Evolutionary conservation across 106 monocot species (phyloP), one percentile per base, ranked within the genome.

Genomic region (Vanilla planifolia): DNA sequence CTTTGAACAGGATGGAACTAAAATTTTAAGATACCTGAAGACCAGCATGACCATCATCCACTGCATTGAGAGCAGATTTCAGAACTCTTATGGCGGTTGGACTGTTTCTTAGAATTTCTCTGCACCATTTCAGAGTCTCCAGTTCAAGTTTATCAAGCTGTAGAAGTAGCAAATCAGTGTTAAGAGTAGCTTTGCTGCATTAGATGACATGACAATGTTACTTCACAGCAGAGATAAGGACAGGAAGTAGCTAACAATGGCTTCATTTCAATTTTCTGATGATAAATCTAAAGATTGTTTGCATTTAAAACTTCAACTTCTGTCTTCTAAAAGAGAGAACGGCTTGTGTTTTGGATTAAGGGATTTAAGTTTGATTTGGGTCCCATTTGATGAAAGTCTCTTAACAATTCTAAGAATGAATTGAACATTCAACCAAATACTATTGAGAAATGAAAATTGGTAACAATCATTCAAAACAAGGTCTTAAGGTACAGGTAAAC

Each of bases 41-140:
- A 67, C 95, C 95, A 59, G 89, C 89, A 77, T 95, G 95, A 41
- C 95, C 95, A 78, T 95, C 95, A 60, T 95, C 95, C 43, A 84
- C 86, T 23, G 89, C 89, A 79, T 95, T 95, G 34, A 95, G 70
- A 51, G 94, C 76, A 70, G 94, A 80, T 78, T 95, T 95, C 43
- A 95, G 73, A 44, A 95, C 83, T n/a, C 89, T 66, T 32, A 95
- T 79, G n/a, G 89, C 86, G 8, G 76, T 95, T 47, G 89, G 95
- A 43, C 95, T 95, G 71, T 95, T 90, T 43, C 79, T 55, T 61
- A 95, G 24, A 32, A 89, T 95, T 64, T 89, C 83, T 19, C 89
- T 66, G 65, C 86, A 84, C 95, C 89, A 89, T 77, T 79, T 86
- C 44, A 95, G 41, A 6, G 89, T 86, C 71, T 89, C 95, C 60